Evolutionary conservation across 192 early-diverging fungal genomes (phyloP), one percentile per base, ranked within the genome.

Genomic region (Podila minutissima): DNA sequence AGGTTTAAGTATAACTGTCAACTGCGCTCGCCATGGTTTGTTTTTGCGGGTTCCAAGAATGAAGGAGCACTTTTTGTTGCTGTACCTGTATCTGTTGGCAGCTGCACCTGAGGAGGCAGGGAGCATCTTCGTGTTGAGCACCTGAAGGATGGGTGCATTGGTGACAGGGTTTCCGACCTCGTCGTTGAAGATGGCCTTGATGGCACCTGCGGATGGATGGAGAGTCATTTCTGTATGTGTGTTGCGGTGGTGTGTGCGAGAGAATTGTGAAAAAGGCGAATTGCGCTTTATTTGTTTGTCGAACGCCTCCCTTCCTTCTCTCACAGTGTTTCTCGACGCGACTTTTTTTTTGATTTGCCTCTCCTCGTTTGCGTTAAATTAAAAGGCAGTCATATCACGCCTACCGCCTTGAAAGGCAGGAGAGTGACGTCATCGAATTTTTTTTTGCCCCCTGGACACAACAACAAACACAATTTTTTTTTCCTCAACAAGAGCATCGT

Each of bases 61-160:
- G 20, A 51, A 22, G n/a, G n/a, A 20, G 29, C 35, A 59, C 28
- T 1, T 59, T 38, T 28, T 41, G 58, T 32, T 5, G 7, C 17
- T 6, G 20, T 84, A 84, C 86, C 86, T 84, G 71, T 84, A 81
- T 28, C 86, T 81, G 19, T 50, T 62, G 12, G 64, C 20, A 17
- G 62, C 72, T 3, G 38, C 57, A 35, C 57, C 29, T 13, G 67
- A 51, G 29, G 83, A 32, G 9, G 70, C 58, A 5, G 26, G 59
- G 58, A 84, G 68, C 24, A 75, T 13, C 62, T 83, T 84, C 20
- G 82, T 83, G 66, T 83, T 85, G 28, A 87, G 62, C 35, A 85
- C 72, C 67, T 87, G 86, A 20, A 87, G 66, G 58, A 87, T 65
- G 49, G 84, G 82, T 9, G 69, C 59, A 3, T 49, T 37, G 31